These are phyloP conservation scores for Seiridium cupressi DNA, from an alignment of 2,329 filamentous ascomycete genomes.

Conservation along the genomic window DNA sequence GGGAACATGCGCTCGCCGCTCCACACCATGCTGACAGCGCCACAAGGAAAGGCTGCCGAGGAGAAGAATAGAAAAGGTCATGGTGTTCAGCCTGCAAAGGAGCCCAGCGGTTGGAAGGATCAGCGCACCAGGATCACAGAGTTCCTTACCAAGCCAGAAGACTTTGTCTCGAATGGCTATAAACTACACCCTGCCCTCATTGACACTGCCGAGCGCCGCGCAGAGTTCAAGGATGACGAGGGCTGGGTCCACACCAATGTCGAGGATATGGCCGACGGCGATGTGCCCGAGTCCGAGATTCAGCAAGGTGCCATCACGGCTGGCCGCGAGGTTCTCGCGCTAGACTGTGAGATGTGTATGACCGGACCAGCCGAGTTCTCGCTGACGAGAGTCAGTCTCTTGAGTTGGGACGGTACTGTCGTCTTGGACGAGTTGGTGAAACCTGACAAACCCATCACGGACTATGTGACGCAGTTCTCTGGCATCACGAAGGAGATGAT, in stretches of 20 bases:
- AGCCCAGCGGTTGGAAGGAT: constrained; percentile 67
- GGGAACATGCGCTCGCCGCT: constrained; percentile 84
- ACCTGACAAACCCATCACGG: constrained; percentile 79
- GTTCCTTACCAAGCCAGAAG: constrained; percentile 69
- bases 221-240: constrained; percentile 52
- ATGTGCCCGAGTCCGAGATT: constrained; percentile 67
- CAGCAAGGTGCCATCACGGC: constrained; percentile 80
- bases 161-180: constrained; percentile 82
- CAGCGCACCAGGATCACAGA: constrained; percentile 79
- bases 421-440: constrained; percentile 91
- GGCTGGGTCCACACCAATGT: constrained; percentile 86
- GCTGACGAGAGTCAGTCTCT: constrained; percentile 82
- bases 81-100: constrained; percentile 58
- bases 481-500: constrained; percentile 90
- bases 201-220: constrained; percentile 50
- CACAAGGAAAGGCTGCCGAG: constrained; percentile 67
- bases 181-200: constrained; percentile 78
- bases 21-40: constrained; percentile 76
- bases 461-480: constrained; percentile 90
- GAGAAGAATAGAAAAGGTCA: constrained; percentile 55
- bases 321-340: constrained; percentile 73
- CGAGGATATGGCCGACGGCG: constrained; percentile 62
- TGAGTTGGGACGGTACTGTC: constrained; percentile 80
- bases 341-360: constrained; percentile 98
- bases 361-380: constrained; percentile 77